phyloP scores from a whole-genome alignment of 768 basidiomycete genomes.

The Sarcodon aspratus region DNA sequence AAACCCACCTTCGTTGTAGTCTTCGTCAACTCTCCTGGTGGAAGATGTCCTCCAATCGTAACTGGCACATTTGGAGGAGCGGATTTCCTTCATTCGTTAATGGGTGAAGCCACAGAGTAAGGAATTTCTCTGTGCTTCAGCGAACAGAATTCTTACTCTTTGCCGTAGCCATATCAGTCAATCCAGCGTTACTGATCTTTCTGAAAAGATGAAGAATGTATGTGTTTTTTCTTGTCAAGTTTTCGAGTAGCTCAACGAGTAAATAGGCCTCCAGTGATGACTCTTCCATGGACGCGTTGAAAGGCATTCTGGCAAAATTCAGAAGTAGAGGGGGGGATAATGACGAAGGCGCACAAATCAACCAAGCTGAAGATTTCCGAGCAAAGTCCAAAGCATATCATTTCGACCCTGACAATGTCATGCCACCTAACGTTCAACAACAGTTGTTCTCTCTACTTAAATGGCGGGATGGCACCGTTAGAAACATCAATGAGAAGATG shows the following conservation, averaged over 20 bases:
- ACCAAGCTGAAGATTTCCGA: conserved; percentile 44
- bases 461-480: conserved; percentile 53
- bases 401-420: conserved; percentile 50
- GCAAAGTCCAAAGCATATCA: conserved; percentile 45
- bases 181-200: conserved; percentile 48
- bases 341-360: conserved; percentile 33
- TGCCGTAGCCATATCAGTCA: conserved; percentile 40
- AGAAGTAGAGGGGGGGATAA: conserved; percentile 30
- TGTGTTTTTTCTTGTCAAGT: neutral
- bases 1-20: conserved; percentile 4
- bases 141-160: neutral
- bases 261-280: too few species aligned
- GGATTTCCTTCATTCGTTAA: conserved; percentile 55
- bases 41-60: conserved; percentile 48
- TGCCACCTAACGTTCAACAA: conserved; percentile 52
- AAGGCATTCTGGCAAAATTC: conserved; percentile 36
- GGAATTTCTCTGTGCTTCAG: conserved; percentile 6
- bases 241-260: too few species aligned
- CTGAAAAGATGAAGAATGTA: conserved; percentile 34
- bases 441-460: conserved; percentile 43
- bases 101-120: conserved; percentile 57
- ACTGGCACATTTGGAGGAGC: conserved; percentile 61
- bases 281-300: conserved; percentile 20
- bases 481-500: conserved; percentile 40
- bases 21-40: conserved; percentile 39